phyloP scores from a whole-genome alignment of 768 basidiomycete species.

The Baorangia bicolor region DNA sequence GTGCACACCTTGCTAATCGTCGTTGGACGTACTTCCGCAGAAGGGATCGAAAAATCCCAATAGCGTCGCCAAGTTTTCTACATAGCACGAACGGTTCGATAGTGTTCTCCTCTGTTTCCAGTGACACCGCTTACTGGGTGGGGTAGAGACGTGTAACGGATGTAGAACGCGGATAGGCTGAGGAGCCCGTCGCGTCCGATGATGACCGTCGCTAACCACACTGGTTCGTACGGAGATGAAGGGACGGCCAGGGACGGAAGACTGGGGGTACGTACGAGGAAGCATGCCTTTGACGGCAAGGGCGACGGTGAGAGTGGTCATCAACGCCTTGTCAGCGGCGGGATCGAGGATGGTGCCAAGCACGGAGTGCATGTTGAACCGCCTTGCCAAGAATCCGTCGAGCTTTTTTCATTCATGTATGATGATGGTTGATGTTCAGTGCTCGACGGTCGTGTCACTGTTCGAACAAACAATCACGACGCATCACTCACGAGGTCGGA shows the following conservation, averaged over 20 bases:
- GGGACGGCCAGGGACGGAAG: background rate
- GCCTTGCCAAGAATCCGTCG: conserved; percentile 88
- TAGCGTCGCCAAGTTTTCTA: conserved; percentile 92
- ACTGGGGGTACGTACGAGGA: conserved; percentile 56
- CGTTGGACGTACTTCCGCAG: conserved; percentile 92
- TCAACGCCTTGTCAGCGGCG: conserved; percentile 92
- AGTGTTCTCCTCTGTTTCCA: background rate
- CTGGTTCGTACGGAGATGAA: conserved; percentile 38
- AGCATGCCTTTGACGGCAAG: conserved; percentile 81
- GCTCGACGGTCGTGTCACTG: conserved; percentile 1
- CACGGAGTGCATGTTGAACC: conserved; percentile 85
- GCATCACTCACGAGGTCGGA: conserved; percentile 75
- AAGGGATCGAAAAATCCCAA: conserved; percentile 95
- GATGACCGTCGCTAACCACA: conserved; percentile 82
- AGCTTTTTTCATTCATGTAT: conserved; percentile 45
- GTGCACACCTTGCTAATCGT: conserved; percentile 79
- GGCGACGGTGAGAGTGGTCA: conserved; percentile 91
- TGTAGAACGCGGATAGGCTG: conserved; percentile 87
- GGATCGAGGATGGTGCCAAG: conserved; percentile 95
- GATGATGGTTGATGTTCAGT: background rate
- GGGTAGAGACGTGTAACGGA: conserved; percentile 88
- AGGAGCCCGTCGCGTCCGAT: conserved; percentile 87
- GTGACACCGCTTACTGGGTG: conserved; percentile 56
- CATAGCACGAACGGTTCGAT: conserved; percentile 2
- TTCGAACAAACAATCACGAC: background rate